Conservation (phyloP, 1,284 basidiomycete species). For the Malassezia nana region DNA sequence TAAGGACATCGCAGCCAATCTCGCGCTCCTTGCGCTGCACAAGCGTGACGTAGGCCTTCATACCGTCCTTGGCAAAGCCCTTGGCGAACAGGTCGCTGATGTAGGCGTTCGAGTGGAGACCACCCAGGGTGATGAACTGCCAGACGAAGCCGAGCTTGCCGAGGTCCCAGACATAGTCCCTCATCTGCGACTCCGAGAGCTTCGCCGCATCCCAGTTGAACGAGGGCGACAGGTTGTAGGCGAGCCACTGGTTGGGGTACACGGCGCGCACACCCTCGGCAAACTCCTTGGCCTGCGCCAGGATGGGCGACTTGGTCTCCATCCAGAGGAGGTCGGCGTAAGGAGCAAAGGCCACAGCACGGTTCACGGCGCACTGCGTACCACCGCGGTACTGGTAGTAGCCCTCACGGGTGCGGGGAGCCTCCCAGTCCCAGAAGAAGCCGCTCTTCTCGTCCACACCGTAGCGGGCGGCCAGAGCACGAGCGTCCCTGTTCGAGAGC, state of each 20-base stretch:
- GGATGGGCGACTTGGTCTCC: slow-evolving; percentile 94
- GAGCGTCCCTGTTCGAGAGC: slow-evolving; percentile 62
- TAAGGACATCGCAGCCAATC: slow-evolving; percentile 50
- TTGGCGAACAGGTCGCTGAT: slow-evolving; percentile 87
- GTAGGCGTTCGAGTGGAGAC: slow-evolving; percentile 91
- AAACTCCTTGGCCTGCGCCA: slow-evolving; percentile 85
- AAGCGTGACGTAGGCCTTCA: slow-evolving; percentile 57
- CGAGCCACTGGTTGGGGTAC: slow-evolving; percentile 45
- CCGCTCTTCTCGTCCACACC: slow-evolving; percentile 56
- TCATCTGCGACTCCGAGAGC: slow-evolving; percentile 64
- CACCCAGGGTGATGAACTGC: slow-evolving; percentile 97
- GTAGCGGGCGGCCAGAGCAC: slow-evolving; percentile 66
- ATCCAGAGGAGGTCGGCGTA: slow-evolving; percentile 65
- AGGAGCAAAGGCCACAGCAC: slow-evolving; percentile 82
- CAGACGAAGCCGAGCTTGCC: slow-evolving; percentile 89
- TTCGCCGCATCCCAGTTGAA: slow-evolving; percentile 61
- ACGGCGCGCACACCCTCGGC: slow-evolving; percentile 52
- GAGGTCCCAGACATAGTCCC: slow-evolving; percentile 81
- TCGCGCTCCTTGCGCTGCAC: slow-evolving; percentile 52
- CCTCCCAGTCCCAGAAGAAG: slow-evolving; percentile 80
- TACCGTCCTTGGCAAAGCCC: slow-evolving; percentile 68
- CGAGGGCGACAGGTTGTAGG: slow-evolving; percentile 48
- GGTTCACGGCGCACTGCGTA: slow-evolving; percentile 84
- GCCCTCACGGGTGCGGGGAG: slow-evolving; percentile 84
- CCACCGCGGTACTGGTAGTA: slow-evolving; percentile 96